A percentile compares a stretch with the other conserved stretches of the same genome.
phyloP scores from a whole-genome alignment of 2,329 filamentous ascomycete species.

The Ceratocystis cacaofunesta region DNA sequence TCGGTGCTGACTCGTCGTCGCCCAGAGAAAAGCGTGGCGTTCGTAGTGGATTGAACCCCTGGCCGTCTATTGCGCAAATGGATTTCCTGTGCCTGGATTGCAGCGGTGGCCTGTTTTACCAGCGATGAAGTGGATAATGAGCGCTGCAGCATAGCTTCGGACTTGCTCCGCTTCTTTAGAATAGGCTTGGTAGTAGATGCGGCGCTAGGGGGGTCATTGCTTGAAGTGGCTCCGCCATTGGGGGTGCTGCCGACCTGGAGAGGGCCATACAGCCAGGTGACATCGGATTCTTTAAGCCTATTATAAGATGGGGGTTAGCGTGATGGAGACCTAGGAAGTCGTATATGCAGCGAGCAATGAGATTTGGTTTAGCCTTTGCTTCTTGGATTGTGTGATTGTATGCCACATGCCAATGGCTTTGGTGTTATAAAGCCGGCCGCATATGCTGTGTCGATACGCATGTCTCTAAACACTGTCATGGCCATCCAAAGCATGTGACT shows the following conservation, averaged over 20 bases:
- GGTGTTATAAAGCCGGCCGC: neutral
- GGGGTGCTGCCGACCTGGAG: constrained; percentile 57
- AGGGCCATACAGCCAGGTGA: constrained; percentile 94
- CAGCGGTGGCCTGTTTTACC: constrained; percentile 75
- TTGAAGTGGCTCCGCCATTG: constrained; percentile 31
- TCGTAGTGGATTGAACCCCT: constrained; percentile 30
- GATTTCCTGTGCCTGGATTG: constrained; percentile 67
- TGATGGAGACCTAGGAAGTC: neutral
- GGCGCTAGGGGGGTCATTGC: constrained; percentile 37
- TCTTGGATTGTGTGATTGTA: neutral
- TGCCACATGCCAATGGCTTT: neutral
- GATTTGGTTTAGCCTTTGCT: neutral
- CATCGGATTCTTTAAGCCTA: constrained; percentile 93
- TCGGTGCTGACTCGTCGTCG: constrained; percentile 21
- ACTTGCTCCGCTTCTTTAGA: constrained; percentile 91
- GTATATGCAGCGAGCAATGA: neutral
- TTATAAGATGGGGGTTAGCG: neutral
- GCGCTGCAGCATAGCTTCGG: constrained; percentile 81
- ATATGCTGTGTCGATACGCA: neutral
- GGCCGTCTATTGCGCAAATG: constrained; percentile 37
- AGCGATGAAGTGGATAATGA: constrained; percentile 80
- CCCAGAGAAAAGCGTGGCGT: constrained; percentile 52
- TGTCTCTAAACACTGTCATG: neutral
- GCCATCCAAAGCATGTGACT: neutral
- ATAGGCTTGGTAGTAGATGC: constrained; percentile 78